A percentile compares a stretch with the other conserved stretches of the same genome.
phyloP scores from a whole-genome alignment of 2,329 filamentous ascomycete species.

The Diatrype stigma region DNA sequence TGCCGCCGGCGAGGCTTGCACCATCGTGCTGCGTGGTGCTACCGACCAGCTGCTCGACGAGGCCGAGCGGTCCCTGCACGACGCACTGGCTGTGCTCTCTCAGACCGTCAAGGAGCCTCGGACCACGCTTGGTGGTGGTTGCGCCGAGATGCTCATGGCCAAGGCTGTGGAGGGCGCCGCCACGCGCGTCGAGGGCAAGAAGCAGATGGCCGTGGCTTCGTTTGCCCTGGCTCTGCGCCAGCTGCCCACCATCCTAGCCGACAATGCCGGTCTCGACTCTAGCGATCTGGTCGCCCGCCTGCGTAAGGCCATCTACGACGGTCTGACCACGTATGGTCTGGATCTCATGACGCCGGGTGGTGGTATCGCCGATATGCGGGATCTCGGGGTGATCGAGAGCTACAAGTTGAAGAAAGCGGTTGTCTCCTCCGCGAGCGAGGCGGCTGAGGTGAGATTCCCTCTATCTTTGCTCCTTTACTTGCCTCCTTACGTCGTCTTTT shows the following conservation, averaged over 20 bases:
- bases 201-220: conserved; percentile 85
- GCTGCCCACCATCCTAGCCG: conserved; percentile 91
- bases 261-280: conserved; percentile 95
- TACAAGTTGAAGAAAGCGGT: conserved; percentile 99
- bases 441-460: conserved; percentile 76
- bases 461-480: too few species aligned
- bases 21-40: conserved; percentile 90
- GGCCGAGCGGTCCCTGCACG: conserved; percentile 91
- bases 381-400: conserved; percentile 91
- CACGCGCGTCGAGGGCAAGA: conserved; percentile 94
- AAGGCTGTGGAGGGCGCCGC: conserved; percentile 94
- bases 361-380: conserved; percentile 91
- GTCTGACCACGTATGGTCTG: conserved; percentile 85
- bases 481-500: too few species aligned
- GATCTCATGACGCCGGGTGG: conserved; percentile 87
- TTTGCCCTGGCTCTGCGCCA: conserved; percentile 89
- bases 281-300: conserved; percentile 89
- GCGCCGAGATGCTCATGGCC: conserved; percentile 98
- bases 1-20: conserved; percentile 89
- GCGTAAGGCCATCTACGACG: conserved; percentile 91
- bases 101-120: conserved; percentile 94
- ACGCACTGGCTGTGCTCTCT: conserved; percentile 91
- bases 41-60: conserved; percentile 97
- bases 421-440: conserved; percentile 92
- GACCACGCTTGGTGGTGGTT: conserved; percentile 91